phyloP scores from a whole-genome alignment of 2,329 filamentous ascomycete genomes.

The Amphichorda felina region DNA sequence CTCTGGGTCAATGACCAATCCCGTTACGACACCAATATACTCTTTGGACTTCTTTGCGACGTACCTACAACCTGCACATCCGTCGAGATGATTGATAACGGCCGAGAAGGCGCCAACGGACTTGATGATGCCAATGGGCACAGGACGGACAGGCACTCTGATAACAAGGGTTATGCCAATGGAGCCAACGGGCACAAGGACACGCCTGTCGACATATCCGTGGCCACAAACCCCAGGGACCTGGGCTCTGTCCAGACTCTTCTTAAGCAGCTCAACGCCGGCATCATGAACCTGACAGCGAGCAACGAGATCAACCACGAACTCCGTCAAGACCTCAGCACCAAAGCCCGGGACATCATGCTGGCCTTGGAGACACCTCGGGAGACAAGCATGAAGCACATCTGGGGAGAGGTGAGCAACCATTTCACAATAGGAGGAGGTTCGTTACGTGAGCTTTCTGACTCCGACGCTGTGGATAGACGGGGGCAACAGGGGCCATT shows the following conservation, averaged over 20 bases:
- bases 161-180: no score
- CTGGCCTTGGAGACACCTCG: conserved; percentile 25
- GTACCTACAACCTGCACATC: no score
- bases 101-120: no score
- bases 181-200: neutral
- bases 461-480: conserved; percentile 4
- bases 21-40: neutral
- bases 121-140: no score
- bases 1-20: neutral
- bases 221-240: conserved; percentile 8
- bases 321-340: conserved; percentile 14
- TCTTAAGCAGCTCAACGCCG: conserved; percentile 4
- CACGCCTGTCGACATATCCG: conserved; percentile 6
- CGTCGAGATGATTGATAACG: no score
- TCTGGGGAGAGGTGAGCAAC: conserved; percentile 22
- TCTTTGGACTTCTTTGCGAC: no score
- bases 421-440: no score
- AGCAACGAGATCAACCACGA: conserved; percentile 4
- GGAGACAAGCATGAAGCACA: conserved; percentile 29
- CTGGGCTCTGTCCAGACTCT: conserved; percentile 6
- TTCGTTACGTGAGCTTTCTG: no score
- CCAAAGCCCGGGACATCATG: conserved; percentile 15
- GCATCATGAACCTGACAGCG: conserved; percentile 1
- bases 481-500: conserved; percentile 9
- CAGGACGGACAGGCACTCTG: no score